Evolutionary conservation across 1,139 yeast species (phyloP), one percentile per base, ranked within the genome.

Genomic region (Scheffersomyces titani): DNA sequence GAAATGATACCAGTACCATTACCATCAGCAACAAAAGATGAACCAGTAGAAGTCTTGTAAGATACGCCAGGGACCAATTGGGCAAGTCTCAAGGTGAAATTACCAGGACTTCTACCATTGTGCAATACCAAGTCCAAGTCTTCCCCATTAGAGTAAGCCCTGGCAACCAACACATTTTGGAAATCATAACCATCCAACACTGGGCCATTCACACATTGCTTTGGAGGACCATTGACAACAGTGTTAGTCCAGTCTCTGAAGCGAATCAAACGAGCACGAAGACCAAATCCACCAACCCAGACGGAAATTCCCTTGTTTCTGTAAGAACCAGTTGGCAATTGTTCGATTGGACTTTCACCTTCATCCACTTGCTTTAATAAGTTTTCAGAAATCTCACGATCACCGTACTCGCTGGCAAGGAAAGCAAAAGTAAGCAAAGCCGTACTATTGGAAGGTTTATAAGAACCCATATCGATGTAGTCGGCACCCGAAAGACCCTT

Each of bases 1-100:
- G 55, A 49, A 44, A 52, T 22, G 47, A 52, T 44, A 36, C 46
- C 52, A 52, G 90, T 85, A 44, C 55, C 55, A 21, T 24, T 44
- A 6, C 30, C 9, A 16, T 52, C 52, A 50, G 55, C 52, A 6
- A 40, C 52, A 20, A 52, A 50, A 11, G 19, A 19, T 22, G 19
- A 46, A 44, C 47, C 49, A 13, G 30, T 30, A 11, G 55, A 49
- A 13, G 46, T 22, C 49, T 46, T 49, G 47, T 52, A 52, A n/a
- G 36, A 18, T 11, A 24, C 6, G 40, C 22, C 24, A n/a, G 55
- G 48, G 7, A 22, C 47, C 48, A 52, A 52, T 50, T 52, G 55
- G 16, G 55, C 24, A 11, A 52, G 20, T 44, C 47, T 52, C 21
- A 52, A 46, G 18, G 52, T 21, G 48, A 52, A 52, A 9, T 46